Conservation (phyloP, 345 rosid species). For the Dovyalis caffra region DNA sequence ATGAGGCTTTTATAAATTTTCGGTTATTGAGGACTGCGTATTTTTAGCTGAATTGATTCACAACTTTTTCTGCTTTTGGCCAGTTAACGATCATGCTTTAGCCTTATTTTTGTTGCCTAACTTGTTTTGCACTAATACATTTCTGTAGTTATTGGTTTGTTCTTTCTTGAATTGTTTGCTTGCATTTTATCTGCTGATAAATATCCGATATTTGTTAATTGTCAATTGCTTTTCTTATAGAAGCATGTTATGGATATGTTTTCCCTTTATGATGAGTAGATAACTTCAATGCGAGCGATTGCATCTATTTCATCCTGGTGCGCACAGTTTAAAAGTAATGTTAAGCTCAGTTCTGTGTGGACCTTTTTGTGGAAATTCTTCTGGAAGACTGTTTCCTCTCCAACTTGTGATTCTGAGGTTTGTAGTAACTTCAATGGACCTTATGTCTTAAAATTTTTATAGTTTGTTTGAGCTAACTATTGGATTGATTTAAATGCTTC, state of each 20-base stretch:
- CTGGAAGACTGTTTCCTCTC: slow-evolving; percentile 47
- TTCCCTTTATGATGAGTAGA: slow-evolving; percentile 44
- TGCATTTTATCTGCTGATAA: background rate
- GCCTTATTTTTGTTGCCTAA: background rate
- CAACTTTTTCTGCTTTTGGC: background rate
- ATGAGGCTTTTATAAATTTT: too few relatives aligned
- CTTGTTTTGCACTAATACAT: background rate
- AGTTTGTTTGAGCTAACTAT: background rate
- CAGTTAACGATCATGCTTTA: background rate
- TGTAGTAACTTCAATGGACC: slow-evolving; percentile 12
- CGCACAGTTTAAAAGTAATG: slow-evolving; percentile 39
- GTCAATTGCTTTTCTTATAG: background rate
- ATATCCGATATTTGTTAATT: too few relatives aligned
- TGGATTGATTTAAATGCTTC: slow-evolving; percentile 24
- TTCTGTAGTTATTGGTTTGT: background rate
- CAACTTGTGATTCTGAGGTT: slow-evolving; percentile 64
- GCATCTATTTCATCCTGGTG: slow-evolving; percentile 57
- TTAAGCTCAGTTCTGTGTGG: slow-evolving; percentile 43
- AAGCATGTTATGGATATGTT: background rate
- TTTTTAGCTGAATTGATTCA: background rate
- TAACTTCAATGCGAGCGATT: slow-evolving; percentile 57
- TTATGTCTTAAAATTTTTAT: slow-evolving; percentile 13
- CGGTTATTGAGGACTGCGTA: too few relatives aligned
- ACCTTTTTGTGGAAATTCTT: slow-evolving; percentile 67
- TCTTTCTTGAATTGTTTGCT: background rate